Evolutionary conservation across 2,329 filamentous ascomycete genomes (phyloP), one percentile per base, ranked within the genome.

Genomic region (Fusarium citri): DNA sequence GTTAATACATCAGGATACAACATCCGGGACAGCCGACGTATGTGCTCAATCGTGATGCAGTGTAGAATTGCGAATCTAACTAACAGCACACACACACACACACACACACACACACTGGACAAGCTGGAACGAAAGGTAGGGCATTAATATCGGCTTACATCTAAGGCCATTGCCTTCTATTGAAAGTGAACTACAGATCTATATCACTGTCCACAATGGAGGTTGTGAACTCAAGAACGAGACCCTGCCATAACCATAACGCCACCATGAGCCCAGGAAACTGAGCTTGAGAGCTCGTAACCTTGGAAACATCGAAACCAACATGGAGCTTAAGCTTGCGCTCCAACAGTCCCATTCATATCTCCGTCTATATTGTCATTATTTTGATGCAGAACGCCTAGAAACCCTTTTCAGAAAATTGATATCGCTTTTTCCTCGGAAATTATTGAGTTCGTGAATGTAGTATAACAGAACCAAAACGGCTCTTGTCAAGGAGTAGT

Each of bases 331-430:
- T 45, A 58, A 63, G 65, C 51, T 62, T 69, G 65, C 57, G 61
- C 66, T 63, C 49, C 23, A 20, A 47, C 34, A 34, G n/a, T 47
- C 40, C 51, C 30, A 50, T 49, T 46, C 45, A 23, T 47, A 53
- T 47, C 34, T 55, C 49, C 25, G 20, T 69, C 67, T 67, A 69
- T 51, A 26, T 55, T 41, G 46, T 37, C 55, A 20, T 55, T 48
- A 63, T 42, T 41, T 49, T 47, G 40, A 53, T 57, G 22, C 22
- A 54, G 20, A 49, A 71, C 68, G 61, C 69, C 68, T n/a, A 55
- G 18, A 49, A 42, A 25, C 42, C 37, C 25, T 43, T 31, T 55
- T 54, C 46, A 40, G 22, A 51, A 26, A 54, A 31, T 55, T 31
- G 28, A 56, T n/a, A 54, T 68, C 53, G 67, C 46, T 64, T 71